A percentile compares a stretch with the other conserved stretches of the same genome.
These are phyloP conservation scores for Euphorbia lathyris DNA, from an alignment of 345 rosid species.

Conservation along the genomic window DNA sequence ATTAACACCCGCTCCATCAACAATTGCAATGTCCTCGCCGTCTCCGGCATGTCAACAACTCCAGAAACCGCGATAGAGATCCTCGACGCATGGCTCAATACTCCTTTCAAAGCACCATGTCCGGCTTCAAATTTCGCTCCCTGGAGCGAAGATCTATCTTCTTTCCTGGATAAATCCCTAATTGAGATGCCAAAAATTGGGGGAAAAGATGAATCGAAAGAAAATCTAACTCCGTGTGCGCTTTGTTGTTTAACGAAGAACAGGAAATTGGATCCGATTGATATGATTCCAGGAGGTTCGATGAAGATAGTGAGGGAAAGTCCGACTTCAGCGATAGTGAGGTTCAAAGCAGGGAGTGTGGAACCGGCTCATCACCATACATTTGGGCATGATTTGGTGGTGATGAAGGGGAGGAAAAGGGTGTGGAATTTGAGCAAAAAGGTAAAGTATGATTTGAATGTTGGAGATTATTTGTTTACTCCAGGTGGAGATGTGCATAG, in stretches of 20 bases:
- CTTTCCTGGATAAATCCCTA: slow-evolving; percentile 53
- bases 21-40: slow-evolving; percentile 75
- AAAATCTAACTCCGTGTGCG: slow-evolving; percentile 30
- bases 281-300: slow-evolving; percentile 76
- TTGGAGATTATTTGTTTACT: slow-evolving; percentile 72
- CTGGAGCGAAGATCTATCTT: slow-evolving; percentile 54
- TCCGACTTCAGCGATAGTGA: slow-evolving; percentile 79
- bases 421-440: slow-evolving; percentile 84
- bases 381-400: slow-evolving; percentile 82
- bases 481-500: slow-evolving; percentile 83
- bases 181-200: slow-evolving; percentile 57
- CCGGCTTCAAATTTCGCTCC: slow-evolving; percentile 58
- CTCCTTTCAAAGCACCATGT: slow-evolving; percentile 77
- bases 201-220: not conserved
- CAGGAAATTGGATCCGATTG: slow-evolving; percentile 53
- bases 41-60: slow-evolving; percentile 58
- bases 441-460: slow-evolving; percentile 54
- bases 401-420: slow-evolving; percentile 62
- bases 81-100: slow-evolving; percentile 60
- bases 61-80: slow-evolving; percentile 61
- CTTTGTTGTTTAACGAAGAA: slow-evolving; percentile 63
- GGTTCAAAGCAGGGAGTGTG: slow-evolving; percentile 72
- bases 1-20: slow-evolving; percentile 71
- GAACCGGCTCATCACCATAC: slow-evolving; percentile 97
- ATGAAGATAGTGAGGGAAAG: slow-evolving; percentile 90